These are phyloP conservation scores for Telfairia occidentalis DNA, from an alignment of 331 rosid genomes.

Conservation along the genomic window DNA sequence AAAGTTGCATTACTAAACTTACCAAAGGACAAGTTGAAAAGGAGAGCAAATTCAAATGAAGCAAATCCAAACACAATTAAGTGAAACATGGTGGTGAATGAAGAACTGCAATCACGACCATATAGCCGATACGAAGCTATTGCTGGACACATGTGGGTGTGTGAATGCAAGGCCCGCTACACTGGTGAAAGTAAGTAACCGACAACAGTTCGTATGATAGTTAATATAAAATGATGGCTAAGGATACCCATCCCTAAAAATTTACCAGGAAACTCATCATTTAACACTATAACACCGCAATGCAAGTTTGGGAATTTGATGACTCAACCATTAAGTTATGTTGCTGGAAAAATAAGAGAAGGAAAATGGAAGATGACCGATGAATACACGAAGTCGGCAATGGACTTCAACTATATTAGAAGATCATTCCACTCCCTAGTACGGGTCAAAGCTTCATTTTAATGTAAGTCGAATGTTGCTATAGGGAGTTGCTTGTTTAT, in stretches of 20 bases:
- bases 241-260: conserved; percentile 32
- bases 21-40: conserved; percentile 26
- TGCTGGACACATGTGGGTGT: conserved; percentile 45
- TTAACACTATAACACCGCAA: conserved; percentile 27
- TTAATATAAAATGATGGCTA: conserved; percentile 36
- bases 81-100: not conserved
- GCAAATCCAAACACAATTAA: not conserved
- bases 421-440: conserved; percentile 17
- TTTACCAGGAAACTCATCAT: conserved; percentile 42
- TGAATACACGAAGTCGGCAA: conserved; percentile 24
- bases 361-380: conserved; percentile 36
- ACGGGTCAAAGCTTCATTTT: conserved; percentile 26
- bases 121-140: conserved; percentile 35
- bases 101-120: conserved; percentile 6
- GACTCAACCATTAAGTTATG: conserved; percentile 40
- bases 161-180: conserved; percentile 38
- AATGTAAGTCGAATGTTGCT: conserved; percentile 42
- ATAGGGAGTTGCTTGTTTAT: conserved; percentile 44
- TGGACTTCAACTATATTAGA: conserved; percentile 31
- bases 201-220: conserved; percentile 25
- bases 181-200: conserved; percentile 1
- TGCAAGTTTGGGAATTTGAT: conserved; percentile 33
- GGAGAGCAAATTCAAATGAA: not conserved
- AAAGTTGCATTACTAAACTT: conserved; percentile 21
- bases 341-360: conserved; percentile 34